Percentiles rank a stretch among this genome's conserved stretches.
These are phyloP conservation scores for Pezicula neosporulosa DNA, from an alignment of 2,329 filamentous ascomycete genomes.

Conservation along the genomic window DNA sequence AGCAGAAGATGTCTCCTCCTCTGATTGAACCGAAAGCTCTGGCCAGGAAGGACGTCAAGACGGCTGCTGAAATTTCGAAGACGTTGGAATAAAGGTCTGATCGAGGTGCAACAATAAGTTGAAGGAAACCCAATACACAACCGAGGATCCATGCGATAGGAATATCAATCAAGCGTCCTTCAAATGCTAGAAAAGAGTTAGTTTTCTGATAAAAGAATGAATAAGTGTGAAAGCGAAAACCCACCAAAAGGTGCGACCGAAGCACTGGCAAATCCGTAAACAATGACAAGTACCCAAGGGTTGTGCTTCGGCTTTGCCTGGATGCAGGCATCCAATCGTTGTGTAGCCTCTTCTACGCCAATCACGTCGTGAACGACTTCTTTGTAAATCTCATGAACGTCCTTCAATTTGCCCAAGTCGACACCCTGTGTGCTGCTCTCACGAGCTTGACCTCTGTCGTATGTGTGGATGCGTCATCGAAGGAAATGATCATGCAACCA, in stretches of 20 bases:
- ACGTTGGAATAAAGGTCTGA: conserved; percentile 67
- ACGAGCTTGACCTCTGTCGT: conserved; percentile 80
- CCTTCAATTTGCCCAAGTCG: conserved; percentile 69
- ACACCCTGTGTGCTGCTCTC: conserved; percentile 67
- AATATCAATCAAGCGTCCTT: conserved; percentile 67
- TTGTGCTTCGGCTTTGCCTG: conserved; percentile 42
- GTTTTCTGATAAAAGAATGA: background rate
- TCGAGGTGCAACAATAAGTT: conserved; percentile 65
- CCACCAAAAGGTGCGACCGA: conserved; percentile 63
- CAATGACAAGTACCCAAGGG: conserved; percentile 51
- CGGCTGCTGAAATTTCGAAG: conserved; percentile 59
- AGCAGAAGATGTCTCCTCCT: conserved; percentile 51
- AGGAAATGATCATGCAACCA: conserved; percentile 91
- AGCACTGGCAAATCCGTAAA: conserved; percentile 71
- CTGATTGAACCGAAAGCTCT: conserved; percentile 59
- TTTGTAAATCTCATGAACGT: conserved; percentile 76
- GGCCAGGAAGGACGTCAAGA: conserved; percentile 60
- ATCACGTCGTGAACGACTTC: conserved; percentile 77
- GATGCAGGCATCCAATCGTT: conserved; percentile 54
- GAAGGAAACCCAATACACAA: conserved; percentile 64
- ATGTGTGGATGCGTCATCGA: conserved; percentile 71
- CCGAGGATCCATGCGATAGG: conserved; percentile 70
- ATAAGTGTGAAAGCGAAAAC: background rate
- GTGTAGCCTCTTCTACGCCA: conserved; percentile 66
- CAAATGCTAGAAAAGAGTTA: conserved; percentile 48